Base-by-base conservation (phyloP, 2,329 filamentous ascomycete genomes). In the Thermoascus crustaceus region DNA sequence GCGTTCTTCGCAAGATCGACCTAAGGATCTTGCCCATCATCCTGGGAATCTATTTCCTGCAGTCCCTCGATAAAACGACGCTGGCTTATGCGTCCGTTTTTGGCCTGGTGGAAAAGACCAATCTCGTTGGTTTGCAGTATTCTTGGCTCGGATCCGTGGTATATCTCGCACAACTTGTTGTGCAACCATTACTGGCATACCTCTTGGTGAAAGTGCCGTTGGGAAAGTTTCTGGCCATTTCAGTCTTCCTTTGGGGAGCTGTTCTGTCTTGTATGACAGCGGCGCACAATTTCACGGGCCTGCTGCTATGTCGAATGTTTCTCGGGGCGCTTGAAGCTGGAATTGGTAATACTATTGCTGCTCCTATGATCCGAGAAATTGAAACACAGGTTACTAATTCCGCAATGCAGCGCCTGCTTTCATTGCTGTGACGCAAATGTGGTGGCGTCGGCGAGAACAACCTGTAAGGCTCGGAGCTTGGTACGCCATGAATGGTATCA, bases 71-170 rank as follows among this genome's bases (percentile, higher is more conserved):
- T 58, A 81, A 81, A 53, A 70, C 75, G 0, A 76, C 74, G 0
- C 61, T 80, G 2, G 64, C 59, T 2, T 81, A 80, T 46, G 74
- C 74, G 2, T 78, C 76, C 0, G 72, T 80, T 7, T 80, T 80
- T 44, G 76, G 76, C 2, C 62, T 82, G 7, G 69, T 76, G 20
- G 61, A 76, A 34, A 73, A 78, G 49, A 71, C 75, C 0, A 51
- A 68, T 25, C 68, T 81, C 1, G 58, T 68, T 6, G 74, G 74
- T 10, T 62, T 74, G 32, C 66, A 80, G 40, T 73, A 68, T 50
- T 68, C 64, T 21, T 72, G 69, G 70, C 54, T 70, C 0, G 67
- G 67, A 1, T 62, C 66, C 3, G 65, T 73, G 18, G 69, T 75
- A 8, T 75, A 75, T 40, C 58, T 75, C 24, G 71, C 69, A 0